Conservation (phyloP, 805 yeast species). For the Lipomyces anomalus region DNA sequence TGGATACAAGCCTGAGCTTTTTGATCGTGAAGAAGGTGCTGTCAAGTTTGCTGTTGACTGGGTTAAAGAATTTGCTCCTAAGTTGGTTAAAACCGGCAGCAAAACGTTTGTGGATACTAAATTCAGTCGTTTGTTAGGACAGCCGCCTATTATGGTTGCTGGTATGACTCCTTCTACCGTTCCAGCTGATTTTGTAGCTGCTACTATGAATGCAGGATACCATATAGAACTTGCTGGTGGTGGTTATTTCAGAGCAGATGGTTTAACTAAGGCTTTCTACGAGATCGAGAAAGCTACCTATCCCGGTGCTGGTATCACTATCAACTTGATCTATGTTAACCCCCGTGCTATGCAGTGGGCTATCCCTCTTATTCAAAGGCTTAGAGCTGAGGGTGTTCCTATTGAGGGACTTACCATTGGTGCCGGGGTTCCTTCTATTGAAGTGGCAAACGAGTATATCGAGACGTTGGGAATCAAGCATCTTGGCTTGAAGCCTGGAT, state of each 20-base stretch:
- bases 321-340: conserved; percentile 90
- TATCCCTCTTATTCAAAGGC: conserved; percentile 84
- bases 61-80: conserved; percentile 84
- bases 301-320: conserved; percentile 87
- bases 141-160: conserved; percentile 95
- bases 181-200: conserved; percentile 87
- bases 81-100: conserved; percentile 56
- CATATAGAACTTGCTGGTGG: conserved; percentile 99
- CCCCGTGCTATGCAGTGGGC: conserved; percentile 99
- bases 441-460: conserved; percentile 95
- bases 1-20: conserved; percentile 93
- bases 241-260: conserved; percentile 78
- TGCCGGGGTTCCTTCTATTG: conserved; percentile 98
- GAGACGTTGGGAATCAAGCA: conserved; percentile 87
- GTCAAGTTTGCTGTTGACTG: conserved; percentile 85
- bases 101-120: conserved; percentile 87
- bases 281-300: conserved; percentile 60
- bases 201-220: conserved; percentile 92
- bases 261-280: conserved; percentile 70
- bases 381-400: conserved; percentile 90
- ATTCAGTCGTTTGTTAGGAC: conserved; percentile 83
- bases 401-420: conserved; percentile 94
- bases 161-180: conserved; percentile 99
- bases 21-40: conserved; percentile 58
- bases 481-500: conserved; percentile 96